These are phyloP conservation scores for Globisporangium spinosum DNA, from an alignment of 352 stramenopile genomes.

Conservation along the genomic window DNA sequence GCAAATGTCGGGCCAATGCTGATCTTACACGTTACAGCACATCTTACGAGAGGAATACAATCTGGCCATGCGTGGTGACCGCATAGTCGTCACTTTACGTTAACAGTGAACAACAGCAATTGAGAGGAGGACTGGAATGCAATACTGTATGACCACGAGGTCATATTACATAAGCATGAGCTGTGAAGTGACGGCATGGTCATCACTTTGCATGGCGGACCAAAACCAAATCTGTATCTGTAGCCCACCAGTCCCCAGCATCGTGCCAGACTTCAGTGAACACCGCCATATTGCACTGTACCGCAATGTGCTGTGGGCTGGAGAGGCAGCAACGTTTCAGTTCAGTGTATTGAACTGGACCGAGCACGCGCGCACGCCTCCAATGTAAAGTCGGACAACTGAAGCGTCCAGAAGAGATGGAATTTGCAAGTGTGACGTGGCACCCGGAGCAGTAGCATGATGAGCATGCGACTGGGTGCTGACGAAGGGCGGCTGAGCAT, in stretches of 20 bases:
- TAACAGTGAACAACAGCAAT: too few relatives aligned
- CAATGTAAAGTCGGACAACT: neutral
- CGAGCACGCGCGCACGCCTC: neutral
- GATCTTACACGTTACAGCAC: too few relatives aligned
- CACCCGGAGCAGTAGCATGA: neutral
- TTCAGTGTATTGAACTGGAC: neutral
- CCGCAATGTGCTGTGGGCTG: neutral
- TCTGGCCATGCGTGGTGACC: neutral
- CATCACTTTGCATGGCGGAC: neutral
- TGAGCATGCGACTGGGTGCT: neutral
- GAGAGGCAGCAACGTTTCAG: neutral
- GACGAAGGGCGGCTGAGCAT: neutral
- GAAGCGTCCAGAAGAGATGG: neutral
- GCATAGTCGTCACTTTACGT: neutral
- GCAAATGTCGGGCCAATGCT: too few relatives aligned
- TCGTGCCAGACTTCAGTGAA: neutral
- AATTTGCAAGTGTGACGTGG: neutral
- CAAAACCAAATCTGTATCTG: neutral
- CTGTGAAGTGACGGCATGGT: neutral
- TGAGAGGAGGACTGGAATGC: too few relatives aligned
- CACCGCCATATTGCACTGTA: neutral
- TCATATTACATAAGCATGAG: too few relatives aligned
- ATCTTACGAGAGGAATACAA: neutral
- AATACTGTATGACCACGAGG: too few relatives aligned
- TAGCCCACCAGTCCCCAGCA: neutral